These are phyloP conservation scores for Crepidotus variabilis DNA, from an alignment of 768 basidiomycete species.

Conservation along the genomic window DNA sequence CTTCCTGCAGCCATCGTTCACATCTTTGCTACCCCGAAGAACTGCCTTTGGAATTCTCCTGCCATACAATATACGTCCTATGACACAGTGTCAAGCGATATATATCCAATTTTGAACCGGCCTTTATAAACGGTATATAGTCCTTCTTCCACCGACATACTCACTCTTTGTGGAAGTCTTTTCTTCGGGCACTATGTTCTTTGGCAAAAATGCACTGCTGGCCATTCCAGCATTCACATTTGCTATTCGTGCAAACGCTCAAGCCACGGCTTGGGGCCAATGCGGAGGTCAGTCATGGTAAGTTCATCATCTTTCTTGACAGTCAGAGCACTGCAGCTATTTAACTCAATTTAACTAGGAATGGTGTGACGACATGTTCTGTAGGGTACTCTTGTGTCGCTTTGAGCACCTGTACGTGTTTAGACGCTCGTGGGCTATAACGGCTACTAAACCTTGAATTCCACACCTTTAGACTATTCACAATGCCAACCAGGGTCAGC, in stretches of 20 bases:
- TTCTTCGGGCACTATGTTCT: background rate
- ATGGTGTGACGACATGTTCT: constrained; percentile 39
- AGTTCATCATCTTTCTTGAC: background rate
- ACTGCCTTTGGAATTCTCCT: background rate
- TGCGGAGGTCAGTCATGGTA: constrained; percentile 41
- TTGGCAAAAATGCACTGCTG: background rate
- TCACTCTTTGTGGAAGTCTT: too few relatives aligned
- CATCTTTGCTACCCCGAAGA: background rate
- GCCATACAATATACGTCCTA: background rate
- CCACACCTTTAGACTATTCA: constrained; percentile 38
- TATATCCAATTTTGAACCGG: background rate
- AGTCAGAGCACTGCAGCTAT: background rate
- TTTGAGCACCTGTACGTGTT: constrained; percentile 32
- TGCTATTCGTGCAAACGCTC: constrained; percentile 21
- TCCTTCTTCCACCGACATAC: too few relatives aligned
- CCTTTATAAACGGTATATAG: background rate
- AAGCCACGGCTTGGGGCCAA: constrained; percentile 38
- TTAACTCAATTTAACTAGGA: constrained; percentile 21
- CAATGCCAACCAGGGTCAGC: constrained; percentile 45
- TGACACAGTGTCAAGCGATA: background rate
- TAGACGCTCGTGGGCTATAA: background rate
- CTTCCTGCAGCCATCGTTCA: background rate
- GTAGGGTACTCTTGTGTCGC: constrained; percentile 39
- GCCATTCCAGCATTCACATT: background rate
- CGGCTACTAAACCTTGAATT: background rate